Evolutionary conservation across 2,329 filamentous ascomycete genomes (phyloP).

Genomic region (Capronia epimyces): DNA sequence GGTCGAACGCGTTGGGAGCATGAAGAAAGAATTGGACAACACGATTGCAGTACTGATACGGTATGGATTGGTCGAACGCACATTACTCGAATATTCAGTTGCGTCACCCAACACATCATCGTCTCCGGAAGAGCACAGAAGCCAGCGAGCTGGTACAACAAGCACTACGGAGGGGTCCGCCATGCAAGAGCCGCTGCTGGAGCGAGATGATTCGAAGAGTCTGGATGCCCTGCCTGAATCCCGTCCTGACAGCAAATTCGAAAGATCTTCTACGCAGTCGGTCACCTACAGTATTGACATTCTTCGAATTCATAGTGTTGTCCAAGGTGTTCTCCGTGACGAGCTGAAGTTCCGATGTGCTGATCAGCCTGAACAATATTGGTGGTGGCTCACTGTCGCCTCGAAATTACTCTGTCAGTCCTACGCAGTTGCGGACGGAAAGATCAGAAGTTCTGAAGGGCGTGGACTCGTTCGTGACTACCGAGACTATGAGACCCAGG

Average conservation of each 20-base stretch:
- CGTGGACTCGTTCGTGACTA: conserved; percentile 43
- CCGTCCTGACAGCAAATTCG: conserved; percentile 7
- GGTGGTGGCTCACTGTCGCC: conserved; percentile 42
- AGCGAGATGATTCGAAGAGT: conserved; percentile 13
- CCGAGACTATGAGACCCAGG: conserved; percentile 46
- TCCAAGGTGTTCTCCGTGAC: conserved; percentile 45
- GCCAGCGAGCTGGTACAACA: not conserved
- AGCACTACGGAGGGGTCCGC: not conserved
- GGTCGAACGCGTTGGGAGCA: conserved; percentile 32
- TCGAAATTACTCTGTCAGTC: conserved; percentile 40
- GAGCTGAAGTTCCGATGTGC: conserved; percentile 34
- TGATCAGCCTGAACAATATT: conserved; percentile 33
- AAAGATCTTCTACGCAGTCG: conserved; percentile 21
- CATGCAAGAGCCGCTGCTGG: not conserved
- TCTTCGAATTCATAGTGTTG: conserved; percentile 45
- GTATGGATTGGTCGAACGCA: conserved; percentile 43
- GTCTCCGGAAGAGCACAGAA: conserved; percentile 14
- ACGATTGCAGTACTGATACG: conserved; percentile 43
- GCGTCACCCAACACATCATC: conserved; percentile 10
- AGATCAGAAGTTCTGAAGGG: conserved; percentile 36
- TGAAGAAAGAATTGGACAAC: conserved; percentile 40
- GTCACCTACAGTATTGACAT: conserved; percentile 37
- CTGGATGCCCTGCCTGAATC: conserved; percentile 12
- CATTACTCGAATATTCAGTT: conserved; percentile 33
- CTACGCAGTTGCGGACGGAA: conserved; percentile 39